Percentiles rank a stretch among this genome's conserved stretches.
phyloP scores from a whole-genome alignment of 1,139 yeast species.

The Geotrichum carabidarum region DNA sequence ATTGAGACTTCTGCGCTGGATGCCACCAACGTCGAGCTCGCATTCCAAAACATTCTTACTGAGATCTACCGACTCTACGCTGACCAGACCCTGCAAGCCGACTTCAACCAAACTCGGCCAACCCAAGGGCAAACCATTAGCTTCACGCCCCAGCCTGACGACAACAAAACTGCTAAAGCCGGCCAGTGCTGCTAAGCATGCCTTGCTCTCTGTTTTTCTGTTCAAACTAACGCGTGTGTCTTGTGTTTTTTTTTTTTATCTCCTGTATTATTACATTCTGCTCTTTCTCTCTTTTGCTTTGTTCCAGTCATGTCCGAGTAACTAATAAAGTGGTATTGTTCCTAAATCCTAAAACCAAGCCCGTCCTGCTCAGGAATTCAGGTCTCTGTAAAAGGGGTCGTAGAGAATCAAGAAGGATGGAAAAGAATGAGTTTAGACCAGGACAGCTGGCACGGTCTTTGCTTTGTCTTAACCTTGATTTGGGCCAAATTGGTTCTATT shows the following conservation, averaged over 20 bases:
- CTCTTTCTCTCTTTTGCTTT: conserved; percentile 1
- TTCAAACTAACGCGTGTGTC: conserved; percentile 4
- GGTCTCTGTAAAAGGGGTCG: too few relatives aligned
- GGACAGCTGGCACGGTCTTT: too few relatives aligned
- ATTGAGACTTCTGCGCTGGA: conserved; percentile 97
- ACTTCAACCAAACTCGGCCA: conserved; percentile 47
- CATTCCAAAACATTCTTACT: conserved; percentile 86
- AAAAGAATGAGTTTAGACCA: too few relatives aligned
- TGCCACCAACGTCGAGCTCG: conserved; percentile 89
- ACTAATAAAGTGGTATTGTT: conserved; percentile 5
- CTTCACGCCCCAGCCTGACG: conserved; percentile 90
- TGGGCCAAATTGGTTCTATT: too few relatives aligned
- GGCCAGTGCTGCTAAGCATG: conserved; percentile 45
- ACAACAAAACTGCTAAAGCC: conserved; percentile 62
- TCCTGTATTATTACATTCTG: conserved; percentile 4
- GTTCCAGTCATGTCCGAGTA: conserved; percentile 6
- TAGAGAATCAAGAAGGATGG: too few relatives aligned
- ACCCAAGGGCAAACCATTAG: conserved; percentile 82
- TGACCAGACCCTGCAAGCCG: conserved; percentile 41
- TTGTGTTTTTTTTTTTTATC: conserved; percentile 14
- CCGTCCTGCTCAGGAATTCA: too few relatives aligned
- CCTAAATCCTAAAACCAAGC: too few relatives aligned
- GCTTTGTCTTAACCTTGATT: too few relatives aligned
- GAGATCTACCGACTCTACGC: conserved; percentile 87
- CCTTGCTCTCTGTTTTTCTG: conserved; percentile 1